These are phyloP conservation scores for Paratinospora sagittata DNA, from an alignment of 164 flowering plant species.

Conservation along the genomic window DNA sequence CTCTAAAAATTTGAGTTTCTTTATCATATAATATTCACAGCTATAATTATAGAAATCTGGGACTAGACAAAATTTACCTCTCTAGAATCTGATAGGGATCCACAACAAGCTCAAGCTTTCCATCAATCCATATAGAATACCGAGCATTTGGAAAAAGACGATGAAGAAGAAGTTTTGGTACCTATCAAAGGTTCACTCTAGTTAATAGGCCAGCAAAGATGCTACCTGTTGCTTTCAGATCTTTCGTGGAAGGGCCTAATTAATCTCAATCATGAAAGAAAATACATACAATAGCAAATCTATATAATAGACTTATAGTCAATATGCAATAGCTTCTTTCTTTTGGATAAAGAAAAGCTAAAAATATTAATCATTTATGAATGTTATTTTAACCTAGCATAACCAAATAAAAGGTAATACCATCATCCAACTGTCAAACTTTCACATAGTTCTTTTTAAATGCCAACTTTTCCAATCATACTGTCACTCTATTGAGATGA, in stretches of 20 bases:
- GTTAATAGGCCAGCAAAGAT: background rate
- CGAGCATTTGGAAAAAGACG: conserved; percentile 76
- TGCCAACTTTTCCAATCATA: too few species aligned
- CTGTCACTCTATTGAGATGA: too few species aligned
- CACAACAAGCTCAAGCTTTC: conserved; percentile 85
- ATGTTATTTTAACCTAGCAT: background rate
- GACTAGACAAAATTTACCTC: conserved; percentile 42
- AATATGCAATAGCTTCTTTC: background rate
- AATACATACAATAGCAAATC: background rate
- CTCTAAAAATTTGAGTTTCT: background rate
- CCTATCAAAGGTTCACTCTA: conserved; percentile 35
- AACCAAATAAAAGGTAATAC: background rate
- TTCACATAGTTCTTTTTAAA: too few species aligned
- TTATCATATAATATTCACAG: background rate
- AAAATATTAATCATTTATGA: background rate
- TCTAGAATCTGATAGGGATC: conserved; percentile 98
- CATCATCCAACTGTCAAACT: too few species aligned
- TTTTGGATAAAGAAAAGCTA: background rate
- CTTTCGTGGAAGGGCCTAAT: background rate
- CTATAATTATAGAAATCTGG: background rate
- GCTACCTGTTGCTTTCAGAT: background rate
- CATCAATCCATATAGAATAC: conserved; percentile 94
- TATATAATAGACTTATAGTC: background rate
- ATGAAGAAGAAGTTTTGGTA: conserved; percentile 87
- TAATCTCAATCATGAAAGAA: background rate